Evolutionary conservation across 805 yeast species (phyloP), one percentile per base, ranked within the genome.

Genomic region (Kluyveromyces lactis): DNA sequence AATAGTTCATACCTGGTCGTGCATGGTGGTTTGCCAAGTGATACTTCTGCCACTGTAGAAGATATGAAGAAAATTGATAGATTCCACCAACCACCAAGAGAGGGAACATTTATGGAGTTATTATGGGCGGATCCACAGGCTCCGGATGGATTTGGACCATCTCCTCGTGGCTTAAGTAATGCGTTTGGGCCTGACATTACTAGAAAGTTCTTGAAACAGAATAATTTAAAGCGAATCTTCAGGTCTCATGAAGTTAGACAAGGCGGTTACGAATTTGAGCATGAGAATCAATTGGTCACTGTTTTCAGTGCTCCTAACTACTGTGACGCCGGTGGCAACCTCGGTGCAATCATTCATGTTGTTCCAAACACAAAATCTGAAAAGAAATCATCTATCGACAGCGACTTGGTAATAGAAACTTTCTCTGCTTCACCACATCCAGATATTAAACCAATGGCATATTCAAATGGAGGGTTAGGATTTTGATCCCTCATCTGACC

Each of bases 271-370:
- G 86, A 86, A 48, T 70, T 71, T 33, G 97, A 90, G 56, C 99
- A 92, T 55, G 72, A 82, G 42, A 95, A 94, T 10, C 72, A 78
- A 48, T 73, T 92, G 38, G 76, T 87, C 39, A 92, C 99, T 0
- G 95, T 92, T n/a, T 92, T 92, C 62, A 81, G 94, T 61, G 99
- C 99, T 0, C 99, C 99, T 26, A 90, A 92, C 60, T 90, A 90
- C 62, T 90, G 97, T 66, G 99, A 92, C 58, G 68, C 81, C 12
- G 87, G 86, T 40, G 95, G 95, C 11, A 92, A 92, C 62, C 62
- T 76, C 48, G 99, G 97, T 39, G 97, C 94, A 8, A 82, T 83
- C 41, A 81, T 92, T 44, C 83, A 87, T 53, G 73, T 90, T 48
- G 55, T 53, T 5, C 66, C 66, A 18, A 68, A 69, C 42, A 52